A percentile compares a stretch with the other conserved stretches of the same genome.
These are phyloP conservation scores for Dentipellis sp. DNA, from an alignment of 768 basidiomycete species.

Conservation along the genomic window DNA sequence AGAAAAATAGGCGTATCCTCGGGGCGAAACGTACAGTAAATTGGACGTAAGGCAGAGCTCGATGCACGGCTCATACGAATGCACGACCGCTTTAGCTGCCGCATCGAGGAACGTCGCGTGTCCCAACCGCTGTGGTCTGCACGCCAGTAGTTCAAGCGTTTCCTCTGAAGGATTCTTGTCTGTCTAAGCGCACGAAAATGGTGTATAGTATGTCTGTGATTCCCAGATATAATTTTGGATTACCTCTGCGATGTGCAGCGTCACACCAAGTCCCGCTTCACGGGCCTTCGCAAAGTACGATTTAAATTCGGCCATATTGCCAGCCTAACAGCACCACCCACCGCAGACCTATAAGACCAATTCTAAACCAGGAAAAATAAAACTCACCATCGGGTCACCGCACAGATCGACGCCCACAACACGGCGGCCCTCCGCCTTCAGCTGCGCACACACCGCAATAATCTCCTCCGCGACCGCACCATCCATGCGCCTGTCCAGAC, in stretches of 20 bases:
- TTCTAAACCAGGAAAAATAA: not conserved
- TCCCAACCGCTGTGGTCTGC: constrained; percentile 58
- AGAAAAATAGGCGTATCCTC: not conserved
- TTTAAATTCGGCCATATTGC: constrained; percentile 44
- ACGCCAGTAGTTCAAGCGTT: constrained; percentile 50
- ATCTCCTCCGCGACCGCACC: constrained; percentile 42
- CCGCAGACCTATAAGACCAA: too few relatives aligned
- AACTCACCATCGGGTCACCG: constrained; percentile 52
- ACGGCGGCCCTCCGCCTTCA: constrained; percentile 48
- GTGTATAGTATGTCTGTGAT: too few relatives aligned
- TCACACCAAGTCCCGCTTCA: constrained; percentile 57
- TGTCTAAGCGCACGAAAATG: constrained; percentile 27
- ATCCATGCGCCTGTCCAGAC: constrained; percentile 67
- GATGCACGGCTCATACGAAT: constrained; percentile 47
- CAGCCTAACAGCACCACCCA: too few relatives aligned
- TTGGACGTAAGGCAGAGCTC: constrained; percentile 83
- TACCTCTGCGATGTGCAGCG: constrained; percentile 80
- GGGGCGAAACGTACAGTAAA: constrained; percentile 40
- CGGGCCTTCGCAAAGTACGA: constrained; percentile 45
- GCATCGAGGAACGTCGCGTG: constrained; percentile 76
- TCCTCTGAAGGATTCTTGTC: constrained; percentile 42
- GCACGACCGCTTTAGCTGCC: constrained; percentile 46
- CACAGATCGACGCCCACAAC: constrained; percentile 78
- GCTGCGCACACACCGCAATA: constrained; percentile 41
- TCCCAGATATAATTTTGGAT: too few relatives aligned